These are phyloP conservation scores for Nemania abortiva DNA, from an alignment of 2,329 filamentous ascomycete genomes.

Conservation along the genomic window DNA sequence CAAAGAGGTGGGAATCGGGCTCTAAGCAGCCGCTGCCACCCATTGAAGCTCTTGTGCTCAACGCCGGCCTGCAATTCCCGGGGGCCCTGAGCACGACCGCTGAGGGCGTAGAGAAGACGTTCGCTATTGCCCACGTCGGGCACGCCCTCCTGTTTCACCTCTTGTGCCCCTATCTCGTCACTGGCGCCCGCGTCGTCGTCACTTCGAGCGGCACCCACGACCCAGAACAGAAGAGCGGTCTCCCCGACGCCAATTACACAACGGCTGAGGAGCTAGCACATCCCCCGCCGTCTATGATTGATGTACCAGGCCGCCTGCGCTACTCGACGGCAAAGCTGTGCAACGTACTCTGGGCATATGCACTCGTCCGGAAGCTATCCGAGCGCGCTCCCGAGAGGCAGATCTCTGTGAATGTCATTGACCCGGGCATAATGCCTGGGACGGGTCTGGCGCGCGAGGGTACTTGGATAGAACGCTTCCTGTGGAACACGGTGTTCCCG, in stretches of 20 bases:
- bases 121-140: conserved; percentile 63
- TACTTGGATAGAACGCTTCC: conserved; percentile 45
- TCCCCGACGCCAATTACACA: conserved; percentile 59
- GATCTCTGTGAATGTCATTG: conserved; percentile 58
- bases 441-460: conserved; percentile 57
- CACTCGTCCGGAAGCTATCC: conserved; percentile 47
- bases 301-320: conserved; percentile 53
- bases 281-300: conserved; percentile 49
- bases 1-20: conserved; percentile 49
- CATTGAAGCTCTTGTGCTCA: conserved; percentile 60
- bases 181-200: conserved; percentile 58
- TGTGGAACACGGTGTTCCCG: conserved; percentile 47
- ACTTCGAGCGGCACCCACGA: conserved; percentile 62
- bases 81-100: conserved; percentile 34
- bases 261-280: conserved; percentile 60
- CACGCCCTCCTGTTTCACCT: conserved; percentile 64
- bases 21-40: conserved; percentile 52
- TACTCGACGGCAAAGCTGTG: conserved; percentile 61
- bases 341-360: conserved; percentile 63
- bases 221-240: conserved; percentile 56
- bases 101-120: conserved; percentile 62
- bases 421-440: conserved; percentile 63
- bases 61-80: conserved; percentile 62
- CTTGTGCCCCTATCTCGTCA: conserved; percentile 55
- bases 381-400: conserved; percentile 24